Base-by-base conservation (phyloP, 148 eudicot species). In the Cornus controversa region DNA sequence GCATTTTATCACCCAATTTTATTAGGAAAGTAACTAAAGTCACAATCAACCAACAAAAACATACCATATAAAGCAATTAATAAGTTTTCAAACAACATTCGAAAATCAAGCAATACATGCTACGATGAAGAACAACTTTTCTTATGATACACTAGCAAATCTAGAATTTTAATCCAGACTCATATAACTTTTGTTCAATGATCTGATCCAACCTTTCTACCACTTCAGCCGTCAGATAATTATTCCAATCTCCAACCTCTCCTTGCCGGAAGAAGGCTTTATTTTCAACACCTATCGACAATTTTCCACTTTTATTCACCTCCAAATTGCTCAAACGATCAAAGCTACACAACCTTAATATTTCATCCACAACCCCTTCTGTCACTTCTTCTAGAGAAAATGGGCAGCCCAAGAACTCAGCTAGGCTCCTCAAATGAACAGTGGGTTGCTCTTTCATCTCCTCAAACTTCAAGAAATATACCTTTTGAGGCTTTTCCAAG, bases 211-310 rank as follows among this genome's bases (percentile, higher is more conserved):
- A 16, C 37, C 70, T 62, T 0, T 74, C 57, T 22, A 27, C 79
- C 90, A 89, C 87, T 18, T 83, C 82, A 2, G 37, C 60, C 1
- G 77, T 57, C 31, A 89, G 57, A 73, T 85, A 77, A 77, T 87
- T 85, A 72, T 42, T 68, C 89, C 85, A 89, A 77, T 89, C 92
- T 18, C 90, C 89, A 27, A 87, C 81, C 15, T 82, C 73, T 7
- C 86, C 92, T 20, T 80, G 75, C 6, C 90, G 65, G 28, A 86
- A 89, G 11, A 11, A 45, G 50, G 7, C 10, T 0, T 45, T 45
- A 45, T 45, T 45, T 45, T 45, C 0, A 11, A 0, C 9, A 45
- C 50, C 50, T 3, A 7, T 14, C 1, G 10, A 45, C 50, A 11
- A 45, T 2, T 87, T 72, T 31, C 34, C 34, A 31, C 34, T 31